phyloP scores from a whole-genome alignment of 2,329 filamentous ascomycete genomes.

The Pseudocercospora musae region DNA sequence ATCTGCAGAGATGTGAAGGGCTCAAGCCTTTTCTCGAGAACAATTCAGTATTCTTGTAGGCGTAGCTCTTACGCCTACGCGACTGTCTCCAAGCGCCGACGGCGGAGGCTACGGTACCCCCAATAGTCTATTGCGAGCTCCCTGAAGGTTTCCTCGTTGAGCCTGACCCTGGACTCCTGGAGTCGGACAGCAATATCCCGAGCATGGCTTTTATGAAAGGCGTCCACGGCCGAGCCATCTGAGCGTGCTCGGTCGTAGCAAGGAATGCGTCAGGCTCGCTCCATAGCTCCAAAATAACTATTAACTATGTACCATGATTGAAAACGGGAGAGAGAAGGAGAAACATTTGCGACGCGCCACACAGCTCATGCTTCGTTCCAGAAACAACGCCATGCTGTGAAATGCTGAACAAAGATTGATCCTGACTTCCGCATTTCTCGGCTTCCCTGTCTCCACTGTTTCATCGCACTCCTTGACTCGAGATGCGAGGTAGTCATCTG shows the following conservation, averaged over 20 bases:
- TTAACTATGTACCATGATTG: too few relatives aligned
- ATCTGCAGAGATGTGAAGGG: not conserved
- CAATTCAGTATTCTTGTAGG: not conserved
- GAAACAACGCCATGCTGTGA: not conserved
- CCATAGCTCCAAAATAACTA: too few relatives aligned
- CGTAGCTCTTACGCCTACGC: not conserved
- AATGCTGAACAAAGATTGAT: not conserved
- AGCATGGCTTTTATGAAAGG: not conserved
- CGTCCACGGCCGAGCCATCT: too few relatives aligned
- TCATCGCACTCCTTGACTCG: not conserved
- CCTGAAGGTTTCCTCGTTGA: not conserved
- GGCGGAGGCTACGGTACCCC: not conserved
- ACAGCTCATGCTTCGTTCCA: not conserved
- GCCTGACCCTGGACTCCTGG: not conserved
- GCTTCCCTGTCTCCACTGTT: not conserved
- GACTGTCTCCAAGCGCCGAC: not conserved
- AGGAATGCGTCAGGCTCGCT: too few relatives aligned
- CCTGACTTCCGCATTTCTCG: not conserved
- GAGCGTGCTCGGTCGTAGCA: too few relatives aligned
- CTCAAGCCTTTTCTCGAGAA: not conserved
- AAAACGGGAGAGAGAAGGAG: too few relatives aligned
- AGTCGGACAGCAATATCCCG: not conserved
- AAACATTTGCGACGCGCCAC: too few relatives aligned
- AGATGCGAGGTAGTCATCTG: not conserved
- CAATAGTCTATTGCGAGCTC: not conserved